Evolutionary conservation across 2,329 filamentous ascomycete species (phyloP).

Genomic region (Domatiomyces catenatus): DNA sequence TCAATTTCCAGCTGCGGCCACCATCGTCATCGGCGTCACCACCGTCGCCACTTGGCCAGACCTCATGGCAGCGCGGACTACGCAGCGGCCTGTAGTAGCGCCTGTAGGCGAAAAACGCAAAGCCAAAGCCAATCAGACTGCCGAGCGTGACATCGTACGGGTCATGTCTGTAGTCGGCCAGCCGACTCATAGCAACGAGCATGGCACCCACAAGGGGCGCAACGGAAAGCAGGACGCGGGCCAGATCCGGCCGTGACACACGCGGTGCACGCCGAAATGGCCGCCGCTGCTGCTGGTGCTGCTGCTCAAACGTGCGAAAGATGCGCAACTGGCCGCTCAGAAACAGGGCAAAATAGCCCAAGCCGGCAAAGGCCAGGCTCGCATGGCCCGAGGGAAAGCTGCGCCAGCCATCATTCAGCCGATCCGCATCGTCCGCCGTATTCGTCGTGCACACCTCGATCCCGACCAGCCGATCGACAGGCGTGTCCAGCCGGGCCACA

Average conservation of each 20-base stretch:
- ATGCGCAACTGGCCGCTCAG: constrained; percentile 42
- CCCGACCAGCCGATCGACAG: constrained; percentile 37
- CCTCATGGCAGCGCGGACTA: constrained; percentile 35
- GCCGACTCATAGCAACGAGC: constrained; percentile 45
- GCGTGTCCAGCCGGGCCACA: constrained; percentile 48
- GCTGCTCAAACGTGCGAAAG: constrained; percentile 39
- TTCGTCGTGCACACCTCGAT: constrained; percentile 32
- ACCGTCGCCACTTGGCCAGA: constrained; percentile 25
- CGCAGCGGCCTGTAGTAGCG: constrained; percentile 43
- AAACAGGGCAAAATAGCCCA: constrained; percentile 41
- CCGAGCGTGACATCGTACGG: constrained; percentile 47
- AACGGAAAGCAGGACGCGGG: constrained; percentile 39
- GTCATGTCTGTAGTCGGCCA: constrained; percentile 50
- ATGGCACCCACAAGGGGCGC: constrained; percentile 41
- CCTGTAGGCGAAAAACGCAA: constrained; percentile 44
- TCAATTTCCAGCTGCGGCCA: not conserved
- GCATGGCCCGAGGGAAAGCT: constrained; percentile 50
- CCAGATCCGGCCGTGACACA: constrained; percentile 41
- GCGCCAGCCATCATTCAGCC: constrained; percentile 49
- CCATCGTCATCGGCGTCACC: not conserved
- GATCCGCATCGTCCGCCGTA: constrained; percentile 39
- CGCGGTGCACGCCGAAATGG: too few species aligned
- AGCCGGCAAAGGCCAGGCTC: constrained; percentile 44
- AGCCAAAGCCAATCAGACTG: constrained; percentile 36
- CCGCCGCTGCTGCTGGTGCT: too few species aligned